Evolutionary conservation across 257 asterid species (phyloP), one percentile per base, ranked within the genome.

Genomic region (Scutellaria baicalensis): DNA sequence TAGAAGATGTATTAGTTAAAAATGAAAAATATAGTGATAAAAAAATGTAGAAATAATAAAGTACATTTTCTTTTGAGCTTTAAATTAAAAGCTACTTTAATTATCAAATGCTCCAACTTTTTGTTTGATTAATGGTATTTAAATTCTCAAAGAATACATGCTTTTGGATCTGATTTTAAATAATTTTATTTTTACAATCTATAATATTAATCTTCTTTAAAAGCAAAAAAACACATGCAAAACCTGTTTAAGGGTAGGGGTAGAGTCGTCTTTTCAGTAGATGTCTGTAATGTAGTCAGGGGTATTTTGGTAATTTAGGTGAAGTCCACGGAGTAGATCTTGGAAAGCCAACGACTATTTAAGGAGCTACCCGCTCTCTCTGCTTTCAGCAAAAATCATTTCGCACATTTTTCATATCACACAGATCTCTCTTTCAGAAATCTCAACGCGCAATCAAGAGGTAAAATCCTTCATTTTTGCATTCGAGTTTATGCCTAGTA

Each of bases 311-410:
- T 75, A 69, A 18, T 70, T 77, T 70, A 40, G 1, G 0, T 16
- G 36, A 62, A 62, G 66, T 67, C 76, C 69, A 59, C 70, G 64
- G 73, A 70, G 44, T 62, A 57, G 82, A 77, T 81, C 82, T 77
- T 54, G 77, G 80, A 66, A 56, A 36, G 54, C 21, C 78, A 71
- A 77, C 79, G 80, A 77, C 82, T 81, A 81, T 77, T 38, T 77
- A 81, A 77, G 16, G 65, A 62, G 76, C 76, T 74, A 60, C 80
- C 78, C 82, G 85, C 82, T 78, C 66, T 65, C 73, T 72, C 69
- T 12, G 68, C 70, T 47, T 71, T 61, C 81, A 55, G 36, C 68
- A 58, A 39, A 13, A 44, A 6, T 55, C 55, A 64, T 59, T 44
- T 58, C 23, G 43, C 62, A 14, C 65, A 49, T 57, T 54, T 45